Conservation (phyloP, 768 basidiomycete genomes). For the Tricholoma terreum region DNA sequence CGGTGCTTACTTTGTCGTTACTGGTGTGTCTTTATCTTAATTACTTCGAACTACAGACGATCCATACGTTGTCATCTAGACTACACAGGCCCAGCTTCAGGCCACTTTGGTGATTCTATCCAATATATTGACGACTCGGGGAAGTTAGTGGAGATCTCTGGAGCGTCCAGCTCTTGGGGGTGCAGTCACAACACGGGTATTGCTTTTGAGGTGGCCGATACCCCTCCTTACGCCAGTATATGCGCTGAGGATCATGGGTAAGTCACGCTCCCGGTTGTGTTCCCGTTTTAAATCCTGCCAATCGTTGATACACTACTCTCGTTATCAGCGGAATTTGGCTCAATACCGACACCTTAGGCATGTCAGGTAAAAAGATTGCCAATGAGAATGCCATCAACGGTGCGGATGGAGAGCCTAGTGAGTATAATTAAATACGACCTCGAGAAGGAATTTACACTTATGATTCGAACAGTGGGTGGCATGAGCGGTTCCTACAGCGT, state of each 20-base stretch:
- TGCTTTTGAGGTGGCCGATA: not conserved
- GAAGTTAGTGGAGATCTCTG: not conserved
- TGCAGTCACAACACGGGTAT: not conserved
- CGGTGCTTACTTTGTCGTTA: not conserved
- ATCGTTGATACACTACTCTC: not conserved
- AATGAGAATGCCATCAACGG: not conserved
- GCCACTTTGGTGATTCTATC: not conserved
- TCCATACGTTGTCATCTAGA: not conserved
- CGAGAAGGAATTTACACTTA: not conserved
- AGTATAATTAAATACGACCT: not conserved
- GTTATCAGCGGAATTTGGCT: not conserved
- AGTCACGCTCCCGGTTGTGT: not conserved
- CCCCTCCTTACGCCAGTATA: not conserved
- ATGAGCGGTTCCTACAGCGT: not conserved
- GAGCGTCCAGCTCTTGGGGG: not conserved
- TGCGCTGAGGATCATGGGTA: not conserved
- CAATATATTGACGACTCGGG: not conserved
- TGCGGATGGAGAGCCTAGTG: not conserved
- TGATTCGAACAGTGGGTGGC: not conserved
- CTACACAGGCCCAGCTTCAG: not conserved
- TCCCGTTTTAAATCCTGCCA: too few relatives aligned
- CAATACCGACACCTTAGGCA: not conserved
- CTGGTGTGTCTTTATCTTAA: not conserved
- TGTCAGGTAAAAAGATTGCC: not conserved
- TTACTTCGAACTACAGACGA: not conserved